A percentile compares a stretch with the other conserved stretches of the same genome.
Conservation (phyloP, 108 stramenopile genomes). For the Nannochloropsis salina region DNA sequence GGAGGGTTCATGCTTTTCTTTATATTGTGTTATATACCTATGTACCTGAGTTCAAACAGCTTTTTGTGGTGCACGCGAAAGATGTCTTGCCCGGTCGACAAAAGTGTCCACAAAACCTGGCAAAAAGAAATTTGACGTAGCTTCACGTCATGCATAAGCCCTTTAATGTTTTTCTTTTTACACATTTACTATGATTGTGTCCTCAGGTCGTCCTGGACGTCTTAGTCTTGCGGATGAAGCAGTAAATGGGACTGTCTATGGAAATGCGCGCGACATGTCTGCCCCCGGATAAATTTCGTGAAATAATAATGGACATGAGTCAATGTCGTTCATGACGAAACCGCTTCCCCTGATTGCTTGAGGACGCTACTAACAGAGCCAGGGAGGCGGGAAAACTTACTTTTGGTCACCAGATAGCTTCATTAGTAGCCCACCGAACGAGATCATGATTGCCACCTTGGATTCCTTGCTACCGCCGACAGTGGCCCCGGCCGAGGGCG, state of each 20-base stretch:
- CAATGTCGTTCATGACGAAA: too few species aligned
- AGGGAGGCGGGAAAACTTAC: not conserved
- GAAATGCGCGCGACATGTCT: not conserved
- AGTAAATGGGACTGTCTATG: slow-evolving; percentile 4
- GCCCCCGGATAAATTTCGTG: too few species aligned
- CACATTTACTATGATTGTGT: not conserved
- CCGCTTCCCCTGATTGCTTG: too few species aligned
- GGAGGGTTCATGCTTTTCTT: too few species aligned
- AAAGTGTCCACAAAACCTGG: too few species aligned
- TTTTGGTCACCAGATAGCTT: not conserved
- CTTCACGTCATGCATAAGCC: not conserved
- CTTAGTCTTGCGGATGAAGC: slow-evolving; percentile 19
- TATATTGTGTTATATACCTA: too few species aligned
- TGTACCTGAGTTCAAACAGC: too few species aligned
- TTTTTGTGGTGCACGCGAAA: too few species aligned
- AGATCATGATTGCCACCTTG: slow-evolving; percentile 10
- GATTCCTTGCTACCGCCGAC: not conserved
- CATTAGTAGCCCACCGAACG: not conserved
- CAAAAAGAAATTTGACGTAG: too few species aligned
- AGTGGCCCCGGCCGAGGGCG: not conserved
- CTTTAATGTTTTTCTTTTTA: not conserved
- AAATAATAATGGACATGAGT: too few species aligned
- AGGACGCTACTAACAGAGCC: too few species aligned
- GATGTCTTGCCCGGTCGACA: too few species aligned
- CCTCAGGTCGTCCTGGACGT: not conserved